These are phyloP conservation scores for Mortierella sp. DNA, from an alignment of 371 early-diverging fungal genomes.

Conservation along the genomic window DNA sequence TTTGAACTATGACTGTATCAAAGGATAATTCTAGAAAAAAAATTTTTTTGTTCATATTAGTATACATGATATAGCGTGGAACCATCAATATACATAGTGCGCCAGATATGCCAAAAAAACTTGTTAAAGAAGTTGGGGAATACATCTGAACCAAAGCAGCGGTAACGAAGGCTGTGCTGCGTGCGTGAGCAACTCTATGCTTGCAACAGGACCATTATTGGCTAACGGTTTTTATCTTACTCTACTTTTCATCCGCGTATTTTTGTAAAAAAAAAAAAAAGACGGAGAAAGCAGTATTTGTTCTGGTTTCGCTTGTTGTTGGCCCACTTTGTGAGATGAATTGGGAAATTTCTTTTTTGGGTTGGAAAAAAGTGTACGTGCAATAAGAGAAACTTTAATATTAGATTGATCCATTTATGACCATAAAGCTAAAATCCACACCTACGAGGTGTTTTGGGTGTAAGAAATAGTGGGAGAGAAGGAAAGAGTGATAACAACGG, in stretches of 20 bases:
- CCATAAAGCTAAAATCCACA: background rate
- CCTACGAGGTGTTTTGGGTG: background rate
- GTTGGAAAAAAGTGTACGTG: background rate
- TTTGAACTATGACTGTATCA: no score
- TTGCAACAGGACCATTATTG: conserved; percentile 4
- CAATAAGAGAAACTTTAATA: conserved; percentile 5
- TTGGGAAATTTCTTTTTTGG: conserved; percentile 12
- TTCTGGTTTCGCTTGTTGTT: conserved; percentile 11
- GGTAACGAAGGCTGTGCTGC: conserved; percentile 25
- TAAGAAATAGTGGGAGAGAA: no score
- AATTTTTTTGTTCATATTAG: no score
- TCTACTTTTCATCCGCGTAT: background rate
- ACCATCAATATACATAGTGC: no score
- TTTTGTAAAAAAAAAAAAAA: conserved; percentile 5
- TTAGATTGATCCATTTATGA: background rate
- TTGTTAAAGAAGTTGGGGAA: no score
- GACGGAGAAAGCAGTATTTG: conserved; percentile 34
- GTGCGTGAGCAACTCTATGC: background rate
- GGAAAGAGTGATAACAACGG: no score
- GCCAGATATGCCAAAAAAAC: no score
- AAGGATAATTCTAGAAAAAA: no score
- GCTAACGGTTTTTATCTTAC: conserved; percentile 14
- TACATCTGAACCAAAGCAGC: background rate
- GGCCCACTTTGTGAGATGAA: conserved; percentile 35
- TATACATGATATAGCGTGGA: no score